Conservation (phyloP, 2,329 filamentous ascomycete genomes). For the Calonectria henricotiae region DNA sequence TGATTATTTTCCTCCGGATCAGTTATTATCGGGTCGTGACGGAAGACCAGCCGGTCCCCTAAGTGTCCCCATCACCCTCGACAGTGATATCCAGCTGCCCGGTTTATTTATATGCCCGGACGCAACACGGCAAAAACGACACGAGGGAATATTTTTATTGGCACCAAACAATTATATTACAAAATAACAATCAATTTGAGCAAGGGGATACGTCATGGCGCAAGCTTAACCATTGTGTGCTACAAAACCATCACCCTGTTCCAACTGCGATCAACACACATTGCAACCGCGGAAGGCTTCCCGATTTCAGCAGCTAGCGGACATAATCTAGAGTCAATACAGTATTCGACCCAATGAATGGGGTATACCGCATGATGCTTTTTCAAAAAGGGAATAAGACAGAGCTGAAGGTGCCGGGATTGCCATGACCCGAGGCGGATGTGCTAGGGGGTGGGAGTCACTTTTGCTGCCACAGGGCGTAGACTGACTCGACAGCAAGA, state of each 20-base stretch:
- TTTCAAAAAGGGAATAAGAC: constrained; percentile 1
- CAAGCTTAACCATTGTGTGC: neutral
- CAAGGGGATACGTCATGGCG: neutral
- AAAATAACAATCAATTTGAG: neutral
- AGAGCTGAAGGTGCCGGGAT: neutral
- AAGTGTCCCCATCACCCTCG: neutral
- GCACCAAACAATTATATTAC: neutral
- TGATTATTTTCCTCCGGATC: neutral
- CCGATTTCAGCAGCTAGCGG: neutral
- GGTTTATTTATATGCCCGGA: neutral
- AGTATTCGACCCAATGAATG: neutral
- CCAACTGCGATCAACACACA: neutral
- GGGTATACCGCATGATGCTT: neutral
- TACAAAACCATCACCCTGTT: neutral
- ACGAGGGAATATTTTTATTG: neutral
- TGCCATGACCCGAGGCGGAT: constrained; percentile 11
- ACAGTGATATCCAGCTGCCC: neutral
- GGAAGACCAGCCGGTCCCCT: neutral
- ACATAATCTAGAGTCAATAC: neutral
- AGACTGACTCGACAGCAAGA: neutral
- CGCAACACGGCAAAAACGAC: neutral
- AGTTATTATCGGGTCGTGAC: neutral
- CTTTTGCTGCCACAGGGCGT: neutral
- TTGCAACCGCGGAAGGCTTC: constrained; percentile 5
- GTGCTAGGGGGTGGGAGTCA: neutral